phyloP scores from a whole-genome alignment of 345 rosid species.

The Hibiscus tridactylites region DNA sequence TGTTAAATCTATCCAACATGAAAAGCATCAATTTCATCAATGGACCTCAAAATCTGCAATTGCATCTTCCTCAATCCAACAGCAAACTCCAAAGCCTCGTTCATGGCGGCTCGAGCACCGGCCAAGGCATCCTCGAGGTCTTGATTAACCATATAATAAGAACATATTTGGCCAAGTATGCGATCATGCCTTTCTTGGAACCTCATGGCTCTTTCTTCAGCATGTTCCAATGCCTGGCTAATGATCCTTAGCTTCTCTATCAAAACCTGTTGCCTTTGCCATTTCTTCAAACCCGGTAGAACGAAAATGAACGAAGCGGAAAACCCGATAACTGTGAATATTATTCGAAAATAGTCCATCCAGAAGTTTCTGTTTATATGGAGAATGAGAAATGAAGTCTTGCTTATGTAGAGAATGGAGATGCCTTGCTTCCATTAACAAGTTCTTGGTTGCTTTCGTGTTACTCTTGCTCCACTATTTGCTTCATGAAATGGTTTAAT shows the following conservation, averaged over 20 bases:
- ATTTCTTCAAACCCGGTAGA: constrained; percentile 25
- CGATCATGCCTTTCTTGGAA: constrained; percentile 51
- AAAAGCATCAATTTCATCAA: constrained; percentile 17
- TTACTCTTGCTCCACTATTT: not conserved
- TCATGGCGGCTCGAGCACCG: constrained; percentile 37
- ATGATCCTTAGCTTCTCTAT: constrained; percentile 39
- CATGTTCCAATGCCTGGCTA: constrained; percentile 39
- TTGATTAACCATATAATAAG: constrained; percentile 37
- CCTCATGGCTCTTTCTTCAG: constrained; percentile 41
- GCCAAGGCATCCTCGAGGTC: constrained; percentile 41
- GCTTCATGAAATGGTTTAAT: constrained; percentile 1
- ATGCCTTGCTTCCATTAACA: constrained; percentile 19
- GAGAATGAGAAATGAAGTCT: not conserved
- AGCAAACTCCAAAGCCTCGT: constrained; percentile 39
- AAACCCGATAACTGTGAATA: constrained; percentile 35
- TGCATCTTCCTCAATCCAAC: constrained; percentile 42
- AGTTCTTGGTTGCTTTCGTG: not conserved
- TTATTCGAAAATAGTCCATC: constrained; percentile 25
- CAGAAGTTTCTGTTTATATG: not conserved
- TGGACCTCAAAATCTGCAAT: constrained; percentile 33
- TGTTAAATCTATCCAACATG: not conserved
- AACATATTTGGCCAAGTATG: constrained; percentile 34
- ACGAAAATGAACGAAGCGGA: constrained; percentile 33
- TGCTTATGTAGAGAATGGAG: not conserved
- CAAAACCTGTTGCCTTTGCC: constrained; percentile 23